Conservation (phyloP, 768 basidiomycete species). For the Cystobasidium ongulense region DNA sequence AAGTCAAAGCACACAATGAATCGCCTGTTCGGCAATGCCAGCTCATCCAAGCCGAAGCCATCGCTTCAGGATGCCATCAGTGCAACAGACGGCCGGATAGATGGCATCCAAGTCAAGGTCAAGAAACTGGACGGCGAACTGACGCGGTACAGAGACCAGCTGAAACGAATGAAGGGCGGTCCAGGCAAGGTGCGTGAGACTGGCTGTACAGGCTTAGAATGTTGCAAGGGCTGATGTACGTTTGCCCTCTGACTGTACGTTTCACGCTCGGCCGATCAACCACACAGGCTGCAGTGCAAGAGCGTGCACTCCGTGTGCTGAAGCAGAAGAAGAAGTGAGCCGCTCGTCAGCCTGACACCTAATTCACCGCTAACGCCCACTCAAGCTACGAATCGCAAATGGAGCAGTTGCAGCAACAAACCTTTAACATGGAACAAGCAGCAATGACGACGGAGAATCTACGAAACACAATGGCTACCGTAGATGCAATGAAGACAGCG, state of each 20-base stretch:
- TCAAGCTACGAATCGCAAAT: slow-evolving; percentile 73
- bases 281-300: slow-evolving; percentile 72
- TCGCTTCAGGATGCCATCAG: slow-evolving; percentile 85
- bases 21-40: slow-evolving; percentile 45
- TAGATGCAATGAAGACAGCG: slow-evolving; percentile 89
- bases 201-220: neutral
- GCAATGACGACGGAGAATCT: slow-evolving; percentile 94
- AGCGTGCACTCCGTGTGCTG: slow-evolving; percentile 82
- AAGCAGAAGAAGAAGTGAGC: slow-evolving; percentile 78
- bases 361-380: neutral
- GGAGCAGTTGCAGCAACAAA: slow-evolving; percentile 81
- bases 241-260: neutral
- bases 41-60: slow-evolving; percentile 62
- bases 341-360: slow-evolving; percentile 32
- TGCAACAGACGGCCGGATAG: slow-evolving; percentile 47
- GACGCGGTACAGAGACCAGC: slow-evolving; percentile 83
- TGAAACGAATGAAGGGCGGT: slow-evolving; percentile 83
- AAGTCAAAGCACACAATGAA: slow-evolving; percentile 39
- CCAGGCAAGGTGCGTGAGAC: slow-evolving; percentile 70
- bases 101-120: slow-evolving; percentile 62
- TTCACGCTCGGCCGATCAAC: neutral
- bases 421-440: slow-evolving; percentile 97
- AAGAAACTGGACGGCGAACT: slow-evolving; percentile 94
- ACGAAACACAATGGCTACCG: slow-evolving; percentile 96
- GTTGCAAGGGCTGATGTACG: neutral